Base-by-base conservation (phyloP, 2,329 filamentous ascomycete species). In the Elsinoe perseae region DNA sequence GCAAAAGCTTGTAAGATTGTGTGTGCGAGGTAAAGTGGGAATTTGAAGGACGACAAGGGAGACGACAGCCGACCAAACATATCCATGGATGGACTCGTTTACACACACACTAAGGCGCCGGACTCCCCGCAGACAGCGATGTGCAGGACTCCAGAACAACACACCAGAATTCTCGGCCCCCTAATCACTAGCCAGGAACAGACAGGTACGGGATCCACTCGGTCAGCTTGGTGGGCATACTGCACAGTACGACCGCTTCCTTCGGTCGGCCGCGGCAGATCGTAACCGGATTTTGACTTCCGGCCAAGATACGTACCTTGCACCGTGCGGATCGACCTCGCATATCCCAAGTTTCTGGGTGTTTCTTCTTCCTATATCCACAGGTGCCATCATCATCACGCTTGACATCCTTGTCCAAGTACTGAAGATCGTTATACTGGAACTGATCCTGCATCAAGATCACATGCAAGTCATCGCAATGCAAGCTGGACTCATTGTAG, bases 291-390 rank as follows among this genome's bases (percentile, higher is more conserved):
- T 34, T 52, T 52, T 16, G 48, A 25, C 32, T 34, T 52, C 21
- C 28, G 48, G 48, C 48, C 48, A 52, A 52, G 48, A 21, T 20
- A 38, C 48, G 48, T 52, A 38, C 48, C 48, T 52, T 52, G 48
- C 48, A 34, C 48, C 48, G 48, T 52, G 48, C 48, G 48, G 48
- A 52, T 52, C 48, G 48, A 52, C 48, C 18, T 36, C 30, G 48
- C 48, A 52, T 38, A 52, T 52, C 48, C 48, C 48, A 52, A 52
- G 48, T 20, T 52, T 52, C 48, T 52, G 48, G 48, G 48, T 52
- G 25, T 52, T 36, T 32, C 18, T 50, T 30, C 16, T 36, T 34
- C 48, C 27, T n/a, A 10, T 52, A 50, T 30, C 44, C 44, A 18
- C 21, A 10, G n/a, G 48, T 52, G 48, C 48, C 48, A 52, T 52